Evolutionary conservation across 2,329 filamentous ascomycete genomes (phyloP), one percentile per base, ranked within the genome.

Genomic region (Aspergillus jensenii): DNA sequence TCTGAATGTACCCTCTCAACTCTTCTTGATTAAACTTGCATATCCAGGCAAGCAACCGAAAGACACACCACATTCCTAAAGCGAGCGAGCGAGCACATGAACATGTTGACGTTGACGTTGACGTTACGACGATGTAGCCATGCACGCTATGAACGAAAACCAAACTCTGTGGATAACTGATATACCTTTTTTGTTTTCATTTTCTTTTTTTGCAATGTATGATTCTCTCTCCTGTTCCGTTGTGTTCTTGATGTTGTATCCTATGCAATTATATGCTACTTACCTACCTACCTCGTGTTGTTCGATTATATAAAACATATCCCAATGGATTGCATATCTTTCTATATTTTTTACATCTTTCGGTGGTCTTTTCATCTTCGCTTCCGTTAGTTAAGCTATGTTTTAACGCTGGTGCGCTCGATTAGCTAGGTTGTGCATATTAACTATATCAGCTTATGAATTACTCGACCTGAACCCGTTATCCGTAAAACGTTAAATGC

Each of bases 171-270:
- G n/a, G 15, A 15, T 17, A 17, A 44, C 39, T 59, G 8, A 56
- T 43, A 55, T 61, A 54, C 48, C 58, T 54, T 52, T 44, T 43
- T 11, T 3, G 40, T 58, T 49, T 44, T 45, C 61, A 31, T 58
- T 37, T 51, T 59, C 15, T 1, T 37, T 39, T 40, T 43, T 47
- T 40, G 53, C 14, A 23, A 31, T 58, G 52, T 58, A 48, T 50
- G 56, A 44, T 53, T 33, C 37, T 39, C 46, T 48, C 17, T 21
- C 21, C 33, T 17, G n/a, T 33, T 31, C 21, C 44, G 37, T 46
- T 19, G 17, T 46, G 39, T 39, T 21, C 21, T 52, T 15, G 8
- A 25, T 14, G n/a, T 25, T 17, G 15, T 43, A 7, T 43, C 5
- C 33, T 14, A 21, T 31, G 14, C 19, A 15, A 40, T 31, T 21